phyloP scores from a whole-genome alignment of 108 stramenopile genomes.

The Cylindrotheca closterium region DNA sequence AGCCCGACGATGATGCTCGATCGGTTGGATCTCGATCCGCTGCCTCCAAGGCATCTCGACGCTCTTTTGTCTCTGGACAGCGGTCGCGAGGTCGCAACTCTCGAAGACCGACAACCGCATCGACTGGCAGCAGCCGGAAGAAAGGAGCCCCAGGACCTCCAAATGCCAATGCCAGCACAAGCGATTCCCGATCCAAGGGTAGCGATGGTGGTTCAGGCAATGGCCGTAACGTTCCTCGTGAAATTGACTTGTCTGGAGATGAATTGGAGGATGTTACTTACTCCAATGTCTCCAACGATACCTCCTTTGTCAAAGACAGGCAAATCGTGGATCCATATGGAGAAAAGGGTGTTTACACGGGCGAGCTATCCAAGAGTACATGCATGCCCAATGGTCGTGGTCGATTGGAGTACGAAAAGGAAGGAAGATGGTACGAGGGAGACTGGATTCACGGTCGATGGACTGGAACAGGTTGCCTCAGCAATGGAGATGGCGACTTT shows the following conservation, averaged over 20 bases:
- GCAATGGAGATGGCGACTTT: conserved; percentile 53
- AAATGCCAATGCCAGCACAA: neutral
- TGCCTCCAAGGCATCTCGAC: conserved; percentile 29
- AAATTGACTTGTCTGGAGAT: conserved; percentile 43
- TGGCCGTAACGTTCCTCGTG: conserved; percentile 19
- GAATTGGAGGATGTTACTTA: conserved; percentile 41
- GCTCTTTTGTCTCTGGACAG: conserved; percentile 26
- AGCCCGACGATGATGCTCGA: conserved; percentile 27
- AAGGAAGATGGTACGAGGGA: conserved; percentile 58
- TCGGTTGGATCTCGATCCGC: conserved; percentile 31
- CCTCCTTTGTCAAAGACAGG: conserved; percentile 30
- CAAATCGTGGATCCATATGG: conserved; percentile 55
- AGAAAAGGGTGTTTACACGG: conserved; percentile 54
- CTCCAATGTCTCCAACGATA: conserved; percentile 38
- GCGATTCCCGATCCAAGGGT: neutral
- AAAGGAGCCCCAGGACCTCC: neutral
- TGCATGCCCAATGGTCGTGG: conserved; percentile 57
- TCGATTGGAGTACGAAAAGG: conserved; percentile 54
- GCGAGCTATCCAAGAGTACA: conserved; percentile 41
- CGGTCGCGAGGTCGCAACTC: conserved; percentile 26
- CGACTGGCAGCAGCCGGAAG: neutral
- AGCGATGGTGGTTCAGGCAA: conserved; percentile 1
- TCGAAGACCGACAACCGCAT: conserved; percentile 4
- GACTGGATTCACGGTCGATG: conserved; percentile 60
- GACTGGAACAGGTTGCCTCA: conserved; percentile 48